phyloP scores from a whole-genome alignment of 345 rosid species.

The Dimocarpus longan region DNA sequence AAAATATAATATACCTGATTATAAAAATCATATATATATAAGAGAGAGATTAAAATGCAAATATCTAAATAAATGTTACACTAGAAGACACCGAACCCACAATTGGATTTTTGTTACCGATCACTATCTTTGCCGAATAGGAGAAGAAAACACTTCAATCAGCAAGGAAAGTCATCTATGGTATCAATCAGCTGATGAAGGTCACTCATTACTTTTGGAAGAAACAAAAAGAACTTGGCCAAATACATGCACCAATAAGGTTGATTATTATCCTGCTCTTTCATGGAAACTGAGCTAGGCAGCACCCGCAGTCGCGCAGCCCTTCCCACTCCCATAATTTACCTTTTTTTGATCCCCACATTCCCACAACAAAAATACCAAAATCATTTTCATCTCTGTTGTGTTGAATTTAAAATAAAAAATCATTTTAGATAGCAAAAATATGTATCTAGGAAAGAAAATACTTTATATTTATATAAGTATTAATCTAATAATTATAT shows the following conservation, averaged over 20 bases:
- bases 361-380: no score
- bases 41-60: no score
- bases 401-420: no score
- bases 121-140: neutral
- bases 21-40: no score
- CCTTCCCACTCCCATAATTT: neutral
- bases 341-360: neutral
- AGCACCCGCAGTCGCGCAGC: neutral
- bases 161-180: neutral
- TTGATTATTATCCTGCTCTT: neutral
- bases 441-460: no score
- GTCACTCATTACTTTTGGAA: neutral
- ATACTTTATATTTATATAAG: no score
- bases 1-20: no score
- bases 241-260: slow-evolving; percentile 35
- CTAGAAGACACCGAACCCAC: neutral
- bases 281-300: slow-evolving; percentile 8
- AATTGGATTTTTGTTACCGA: neutral
- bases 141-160: neutral
- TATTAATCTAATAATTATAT: no score
- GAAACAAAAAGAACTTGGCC: neutral
- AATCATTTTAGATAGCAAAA: no score
- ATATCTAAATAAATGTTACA: no score
- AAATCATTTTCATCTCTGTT: no score
- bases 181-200: neutral